Evolutionary conservation across 306 rosid species (phyloP).

Genomic region (Prunus persica): Prunus_persica_NCBIv2 NC_034014.1:24392501-24393000

Average conservation of each 20-base stretch:
- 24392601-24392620: neutral
- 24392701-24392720: neutral
- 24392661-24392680: neutral
- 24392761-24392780: neutral
- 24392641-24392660: neutral
- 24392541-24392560: neutral
- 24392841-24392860: neutral
- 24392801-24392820: neutral
- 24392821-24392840: constrained; percentile 22
- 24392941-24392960: neutral
- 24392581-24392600: neutral
- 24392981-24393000: neutral
- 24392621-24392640: neutral
- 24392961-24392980: neutral
- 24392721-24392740: neutral
- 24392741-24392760: neutral
- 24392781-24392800: neutral
- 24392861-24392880: neutral
- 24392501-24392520: neutral
- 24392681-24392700: neutral
- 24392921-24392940: constrained; percentile 4
- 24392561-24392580: neutral
- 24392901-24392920: constrained; percentile 14
- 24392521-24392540: neutral
- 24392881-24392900: neutral